A percentile compares a stretch with the other conserved stretches of the same genome.
These are phyloP conservation scores for Angomonas ambiguus DNA, from an alignment of 208 protist species.

Conservation along the genomic window DNA sequence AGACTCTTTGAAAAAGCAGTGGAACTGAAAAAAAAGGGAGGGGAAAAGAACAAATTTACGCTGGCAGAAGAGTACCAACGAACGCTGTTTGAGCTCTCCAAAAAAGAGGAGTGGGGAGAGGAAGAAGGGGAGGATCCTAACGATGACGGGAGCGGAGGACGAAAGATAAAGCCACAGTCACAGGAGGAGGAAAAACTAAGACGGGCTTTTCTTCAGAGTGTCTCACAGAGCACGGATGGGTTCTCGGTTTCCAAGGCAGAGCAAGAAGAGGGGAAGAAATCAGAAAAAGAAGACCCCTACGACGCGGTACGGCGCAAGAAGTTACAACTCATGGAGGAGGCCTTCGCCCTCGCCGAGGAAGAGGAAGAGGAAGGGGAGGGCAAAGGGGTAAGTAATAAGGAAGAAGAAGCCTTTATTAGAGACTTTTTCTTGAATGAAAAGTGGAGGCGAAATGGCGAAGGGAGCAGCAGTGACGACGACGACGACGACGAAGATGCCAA, in stretches of 20 bases:
- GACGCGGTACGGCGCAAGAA: slow-evolving; percentile 10
- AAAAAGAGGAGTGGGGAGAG: slow-evolving; percentile 13
- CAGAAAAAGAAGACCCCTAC: slow-evolving; percentile 3
- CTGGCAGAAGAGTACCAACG: slow-evolving; percentile 82
- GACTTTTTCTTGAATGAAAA: slow-evolving; percentile 62
- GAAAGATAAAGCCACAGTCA: slow-evolving; percentile 45
- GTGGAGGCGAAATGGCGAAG: slow-evolving; percentile 27
- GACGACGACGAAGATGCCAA: slow-evolving; percentile 16
- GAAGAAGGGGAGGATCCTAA: slow-evolving; percentile 21
- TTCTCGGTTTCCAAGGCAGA: slow-evolving; percentile 21
- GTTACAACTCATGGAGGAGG: slow-evolving; percentile 15
- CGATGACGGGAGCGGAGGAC: slow-evolving; percentile 18
- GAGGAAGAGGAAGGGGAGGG: not conserved
- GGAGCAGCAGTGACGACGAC: slow-evolving; percentile 11
- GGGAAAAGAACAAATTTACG: slow-evolving; percentile 51
- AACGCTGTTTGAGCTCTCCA: slow-evolving; percentile 24
- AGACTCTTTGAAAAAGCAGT: slow-evolving; percentile 45
- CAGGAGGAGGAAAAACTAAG: slow-evolving; percentile 60
- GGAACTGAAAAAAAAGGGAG: slow-evolving; percentile 26
- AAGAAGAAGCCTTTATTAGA: slow-evolving; percentile 49
- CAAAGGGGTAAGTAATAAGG: slow-evolving; percentile 8
- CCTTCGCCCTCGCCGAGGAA: slow-evolving; percentile 12
- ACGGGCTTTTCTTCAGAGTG: slow-evolving; percentile 60
- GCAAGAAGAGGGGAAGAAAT: not conserved
- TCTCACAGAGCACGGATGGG: slow-evolving; percentile 41